These are phyloP conservation scores for Fusarium proliferatum DNA, from an alignment of 2,329 filamentous ascomycete species.

Conservation along the genomic window DNA sequence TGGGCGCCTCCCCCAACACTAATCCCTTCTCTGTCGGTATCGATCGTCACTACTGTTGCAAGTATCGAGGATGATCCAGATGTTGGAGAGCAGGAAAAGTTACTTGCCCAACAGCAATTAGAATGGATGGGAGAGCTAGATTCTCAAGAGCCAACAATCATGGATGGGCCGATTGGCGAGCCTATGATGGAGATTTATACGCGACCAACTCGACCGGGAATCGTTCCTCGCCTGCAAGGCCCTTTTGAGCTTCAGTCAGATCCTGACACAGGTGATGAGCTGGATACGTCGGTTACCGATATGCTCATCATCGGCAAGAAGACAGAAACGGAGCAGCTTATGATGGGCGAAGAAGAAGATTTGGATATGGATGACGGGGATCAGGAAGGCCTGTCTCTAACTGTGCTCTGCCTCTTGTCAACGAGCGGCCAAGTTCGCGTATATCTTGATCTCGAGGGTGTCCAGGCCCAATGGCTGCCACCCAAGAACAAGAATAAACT, in stretches of 20 bases:
- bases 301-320: slow-evolving; percentile 72
- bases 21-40: slow-evolving; percentile 84
- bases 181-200: slow-evolving; percentile 65
- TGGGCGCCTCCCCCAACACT: slow-evolving; percentile 84
- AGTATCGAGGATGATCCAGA: slow-evolving; percentile 69
- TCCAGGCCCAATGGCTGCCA: slow-evolving; percentile 74
- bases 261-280: slow-evolving; percentile 66
- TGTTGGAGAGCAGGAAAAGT: slow-evolving; percentile 63
- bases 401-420: slow-evolving; percentile 69
- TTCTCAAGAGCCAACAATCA: slow-evolving; percentile 67
- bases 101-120: slow-evolving; percentile 71
- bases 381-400: slow-evolving; percentile 69
- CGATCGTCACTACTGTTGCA: slow-evolving; percentile 79
- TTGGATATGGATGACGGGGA: slow-evolving; percentile 67
- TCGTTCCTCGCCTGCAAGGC: slow-evolving; percentile 69
- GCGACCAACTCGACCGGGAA: slow-evolving; percentile 67
- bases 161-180: slow-evolving; percentile 62
- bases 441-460: slow-evolving; percentile 70
- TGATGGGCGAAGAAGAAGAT: slow-evolving; percentile 73
- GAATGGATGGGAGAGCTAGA: slow-evolving; percentile 76
- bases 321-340: slow-evolving; percentile 68
- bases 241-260: slow-evolving; percentile 69
- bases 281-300: slow-evolving; percentile 68
- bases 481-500: slow-evolving; percentile 64
- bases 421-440: slow-evolving; percentile 70